Base-by-base conservation (phyloP, 1,139 yeast genomes). In the Kluyveromyces sp. region DNA sequence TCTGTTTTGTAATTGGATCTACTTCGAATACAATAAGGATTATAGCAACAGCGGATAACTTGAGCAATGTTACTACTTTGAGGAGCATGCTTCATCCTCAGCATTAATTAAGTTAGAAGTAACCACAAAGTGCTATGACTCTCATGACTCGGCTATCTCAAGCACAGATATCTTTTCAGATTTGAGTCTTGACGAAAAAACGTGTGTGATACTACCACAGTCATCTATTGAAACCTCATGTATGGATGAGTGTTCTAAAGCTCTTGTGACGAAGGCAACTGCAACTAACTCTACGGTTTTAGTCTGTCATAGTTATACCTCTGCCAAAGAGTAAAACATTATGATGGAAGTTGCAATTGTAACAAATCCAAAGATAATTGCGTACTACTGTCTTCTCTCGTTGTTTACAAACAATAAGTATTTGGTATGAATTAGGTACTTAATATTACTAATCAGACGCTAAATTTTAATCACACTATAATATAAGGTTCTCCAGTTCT, bases 1-100 rank as follows among this genome's bases (percentile, higher is more conserved):
- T 58, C 7, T 46, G 58, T 10, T 45, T 61, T 4, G 39, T 56
- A 30, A 53, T 60, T 4, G 37, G 36, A 7, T 32, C 27, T 8
- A 15, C 15, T 41, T 33, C 31, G 8, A 35, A 41, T 5, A 28
- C 30, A 26, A 25, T 41, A 26, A 41, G 25, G 35, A 35, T 41
- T 4, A 15, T 27, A 7, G 37, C 31, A 4, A 34, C 30, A 10
- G 7, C 37, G 3, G 29, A 34, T 3, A 25, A 26, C 27, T 21
- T 10, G 4, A 7, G 25, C 5, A 28, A 25, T 10, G 10, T 41
- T 27, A 25, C 8, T 5, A 10, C 10, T 8, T 5, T 34, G 7
- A 27, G n/a, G 5, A 26, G 15, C n/a, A 28, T 34, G 10, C 32
- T 28, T 7, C 29, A 26, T 34, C 10, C 33, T 27, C 37, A n/a